A percentile compares a stretch with the other conserved stretches of the same genome.
These are phyloP conservation scores for Celoporthe dispersa DNA, from an alignment of 2,329 filamentous ascomycete genomes.

Conservation along the genomic window DNA sequence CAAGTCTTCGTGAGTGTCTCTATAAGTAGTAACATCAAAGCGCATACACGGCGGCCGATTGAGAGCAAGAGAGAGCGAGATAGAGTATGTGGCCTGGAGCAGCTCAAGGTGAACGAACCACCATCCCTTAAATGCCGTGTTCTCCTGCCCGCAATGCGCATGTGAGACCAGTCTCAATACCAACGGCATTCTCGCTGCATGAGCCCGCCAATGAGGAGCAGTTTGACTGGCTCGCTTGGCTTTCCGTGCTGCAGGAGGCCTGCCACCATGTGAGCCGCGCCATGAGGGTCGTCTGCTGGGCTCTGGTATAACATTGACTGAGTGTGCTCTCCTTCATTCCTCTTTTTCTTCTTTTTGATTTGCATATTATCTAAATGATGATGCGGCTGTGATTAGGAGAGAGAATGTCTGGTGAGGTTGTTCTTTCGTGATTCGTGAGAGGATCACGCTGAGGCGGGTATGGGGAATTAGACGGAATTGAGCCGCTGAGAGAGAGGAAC, in stretches of 20 bases:
- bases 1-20: background rate
- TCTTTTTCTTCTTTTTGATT: background rate
- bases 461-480: background rate
- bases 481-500: background rate
- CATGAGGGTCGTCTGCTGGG: background rate
- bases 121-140: too few relatives aligned
- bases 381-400: background rate
- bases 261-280: conserved; percentile 4
- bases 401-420: background rate
- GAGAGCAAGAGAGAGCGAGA: background rate
- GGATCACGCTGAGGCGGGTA: background rate
- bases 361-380: too few relatives aligned
- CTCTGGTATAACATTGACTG: background rate
- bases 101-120: background rate
- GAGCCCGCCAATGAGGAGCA: background rate
- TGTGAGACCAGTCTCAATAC: background rate
- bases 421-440: background rate
- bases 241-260: conserved; percentile 19
- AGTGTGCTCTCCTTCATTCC: background rate
- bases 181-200: background rate
- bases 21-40: background rate
- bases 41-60: too few relatives aligned
- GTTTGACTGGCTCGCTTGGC: background rate
- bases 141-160: background rate
- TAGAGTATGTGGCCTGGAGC: background rate